phyloP scores from a whole-genome alignment of 441 rosid species.

The Metrosideros polymorpha region DNA sequence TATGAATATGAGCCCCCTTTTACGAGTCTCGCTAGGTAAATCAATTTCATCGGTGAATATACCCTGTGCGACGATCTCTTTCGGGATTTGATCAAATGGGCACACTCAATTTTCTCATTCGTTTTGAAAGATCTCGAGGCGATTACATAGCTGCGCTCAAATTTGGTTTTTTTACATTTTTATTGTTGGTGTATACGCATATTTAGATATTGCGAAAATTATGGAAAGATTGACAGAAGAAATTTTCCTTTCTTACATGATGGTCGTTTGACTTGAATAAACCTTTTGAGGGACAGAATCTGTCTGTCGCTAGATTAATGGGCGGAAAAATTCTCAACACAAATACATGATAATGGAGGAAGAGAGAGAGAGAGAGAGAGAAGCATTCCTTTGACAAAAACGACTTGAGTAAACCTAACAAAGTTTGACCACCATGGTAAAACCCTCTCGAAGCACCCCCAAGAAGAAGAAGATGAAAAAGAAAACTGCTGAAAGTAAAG shows the following conservation, averaged over 20 bases:
- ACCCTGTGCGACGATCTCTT: rapidly evolving
- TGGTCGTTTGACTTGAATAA: neutral
- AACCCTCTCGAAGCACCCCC: too few species aligned
- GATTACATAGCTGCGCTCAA: neutral
- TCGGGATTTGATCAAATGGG: neutral
- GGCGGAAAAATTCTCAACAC: neutral
- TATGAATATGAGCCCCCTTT: neutral
- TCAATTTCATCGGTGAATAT: rapidly evolving
- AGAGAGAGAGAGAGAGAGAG: too few species aligned
- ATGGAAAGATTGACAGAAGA: rapidly evolving
- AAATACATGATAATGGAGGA: too few species aligned
- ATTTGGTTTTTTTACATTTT: neutral
- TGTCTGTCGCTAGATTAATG: neutral
- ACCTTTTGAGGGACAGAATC: neutral
- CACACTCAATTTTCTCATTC: neutral
- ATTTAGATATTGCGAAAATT: too few species aligned
- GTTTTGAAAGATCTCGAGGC: neutral
- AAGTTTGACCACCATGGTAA: neutral
- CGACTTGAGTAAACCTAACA: neutral
- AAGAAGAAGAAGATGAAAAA: neutral
- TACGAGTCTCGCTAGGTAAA: neutral
- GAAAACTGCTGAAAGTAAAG: neutral
- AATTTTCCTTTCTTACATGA: neutral
- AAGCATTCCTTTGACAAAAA: neutral
- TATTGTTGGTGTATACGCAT: rapidly evolving